Conservation (phyloP, 2,329 filamentous ascomycete species). For the Chaetomium olivaceum region DNA sequence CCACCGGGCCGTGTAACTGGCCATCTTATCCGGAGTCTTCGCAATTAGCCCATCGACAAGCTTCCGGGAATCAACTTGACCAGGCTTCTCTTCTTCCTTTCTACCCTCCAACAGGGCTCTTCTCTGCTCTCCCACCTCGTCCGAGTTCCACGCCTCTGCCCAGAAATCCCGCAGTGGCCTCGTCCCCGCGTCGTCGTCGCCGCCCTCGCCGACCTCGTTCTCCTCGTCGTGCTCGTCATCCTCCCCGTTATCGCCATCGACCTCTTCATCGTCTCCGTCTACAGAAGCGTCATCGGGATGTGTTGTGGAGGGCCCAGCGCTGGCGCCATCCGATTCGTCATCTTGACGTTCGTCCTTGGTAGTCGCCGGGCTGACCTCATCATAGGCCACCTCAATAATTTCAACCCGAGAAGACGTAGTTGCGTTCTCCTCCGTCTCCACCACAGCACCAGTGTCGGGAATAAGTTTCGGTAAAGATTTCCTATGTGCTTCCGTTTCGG, state of each 20-base stretch:
- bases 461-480: neutral
- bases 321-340: neutral
- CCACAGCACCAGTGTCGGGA: neutral
- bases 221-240: neutral
- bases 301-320: neutral
- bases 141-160: neutral
- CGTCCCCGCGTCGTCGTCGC: neutral
- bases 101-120: neutral
- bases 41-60: neutral
- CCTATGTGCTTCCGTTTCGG: neutral
- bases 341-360: neutral
- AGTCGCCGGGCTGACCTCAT: neutral
- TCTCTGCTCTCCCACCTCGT: neutral
- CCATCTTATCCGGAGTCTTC: neutral
- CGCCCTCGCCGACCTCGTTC: neutral
- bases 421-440: neutral
- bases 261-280: too few relatives aligned
- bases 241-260: neutral
- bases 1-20: neutral
- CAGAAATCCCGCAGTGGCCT: neutral
- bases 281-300: neutral
- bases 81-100: neutral
- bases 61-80: neutral
- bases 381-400: neutral
- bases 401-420: neutral